Percentiles rank a stretch among this genome's conserved stretches.
Evolutionary conservation across 1,139 yeast species (phyloP).

Genomic region (Sugiyamaella sp.): DNA sequence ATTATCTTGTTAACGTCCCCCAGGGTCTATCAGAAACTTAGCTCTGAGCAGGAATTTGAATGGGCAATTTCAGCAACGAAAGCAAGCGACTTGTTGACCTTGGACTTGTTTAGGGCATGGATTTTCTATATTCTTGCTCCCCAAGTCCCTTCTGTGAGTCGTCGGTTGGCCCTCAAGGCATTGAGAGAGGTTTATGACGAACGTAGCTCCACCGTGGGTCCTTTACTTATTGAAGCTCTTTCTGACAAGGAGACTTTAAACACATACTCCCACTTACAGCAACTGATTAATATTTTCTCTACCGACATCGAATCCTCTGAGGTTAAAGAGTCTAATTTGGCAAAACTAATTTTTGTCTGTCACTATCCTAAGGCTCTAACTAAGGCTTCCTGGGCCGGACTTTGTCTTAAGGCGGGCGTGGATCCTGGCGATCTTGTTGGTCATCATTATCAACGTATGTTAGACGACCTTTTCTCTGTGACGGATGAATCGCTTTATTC

Average conservation of each 20-base stretch:
- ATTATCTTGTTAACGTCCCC: constrained; percentile 26
- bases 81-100: constrained; percentile 32
- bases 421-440: constrained; percentile 68
- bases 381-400: constrained; percentile 77
- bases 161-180: constrained; percentile 18
- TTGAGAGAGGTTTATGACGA: constrained; percentile 27
- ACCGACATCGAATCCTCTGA: constrained; percentile 40
- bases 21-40: constrained; percentile 33
- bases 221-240: constrained; percentile 26
- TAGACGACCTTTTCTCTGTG: constrained; percentile 40
- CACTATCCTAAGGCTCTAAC: constrained; percentile 52
- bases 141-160: constrained; percentile 23
- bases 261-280: constrained; percentile 12
- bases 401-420: constrained; percentile 60
- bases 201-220: constrained; percentile 20
- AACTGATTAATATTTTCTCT: constrained; percentile 18
- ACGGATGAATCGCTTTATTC: constrained; percentile 32
- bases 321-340: constrained; percentile 40
- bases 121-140: constrained; percentile 34
- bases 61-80: constrained; percentile 36
- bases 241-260: constrained; percentile 37
- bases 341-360: constrained; percentile 54
- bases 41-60: constrained; percentile 32
- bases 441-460: constrained; percentile 46
- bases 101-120: constrained; percentile 37